phyloP scores from a whole-genome alignment of 2,329 filamentous ascomycete genomes.

The Aspergillus novofumigatus region DNA sequence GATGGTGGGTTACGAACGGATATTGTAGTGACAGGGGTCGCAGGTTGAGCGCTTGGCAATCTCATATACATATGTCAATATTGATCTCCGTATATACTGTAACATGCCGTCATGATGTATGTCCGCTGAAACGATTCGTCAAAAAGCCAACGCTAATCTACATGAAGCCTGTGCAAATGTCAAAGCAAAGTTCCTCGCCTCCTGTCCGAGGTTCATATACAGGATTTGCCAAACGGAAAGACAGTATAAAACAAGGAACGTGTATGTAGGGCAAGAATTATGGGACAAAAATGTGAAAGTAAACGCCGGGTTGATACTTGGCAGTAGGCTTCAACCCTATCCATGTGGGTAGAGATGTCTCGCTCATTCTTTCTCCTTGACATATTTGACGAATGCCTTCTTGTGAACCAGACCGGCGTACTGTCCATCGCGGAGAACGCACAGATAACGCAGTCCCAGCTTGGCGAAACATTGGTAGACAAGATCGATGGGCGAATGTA shows the following conservation, averaged over 20 bases:
- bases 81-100: background rate
- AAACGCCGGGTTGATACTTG: background rate
- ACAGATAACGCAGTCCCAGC: constrained; percentile 86
- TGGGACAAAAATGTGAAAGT: background rate
- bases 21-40: constrained; percentile 3
- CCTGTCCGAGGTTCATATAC: background rate
- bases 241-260: background rate
- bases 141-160: background rate
- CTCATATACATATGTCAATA: background rate
- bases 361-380: constrained; percentile 68
- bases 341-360: background rate
- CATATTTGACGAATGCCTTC: constrained; percentile 93
- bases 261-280: background rate
- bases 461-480: constrained; percentile 98
- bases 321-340: background rate
- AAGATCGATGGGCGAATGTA: constrained; percentile 84
- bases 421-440: constrained; percentile 75
- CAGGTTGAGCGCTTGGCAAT: background rate
- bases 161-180: background rate
- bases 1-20: constrained; percentile 44
- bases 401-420: constrained; percentile 95
- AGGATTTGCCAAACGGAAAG: background rate
- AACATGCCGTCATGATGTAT: background rate
- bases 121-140: background rate
- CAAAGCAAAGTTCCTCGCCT: background rate